These are phyloP conservation scores for Backusella liffmaniae DNA, from an alignment of 192 early-diverging fungal genomes.

Conservation along the genomic window DNA sequence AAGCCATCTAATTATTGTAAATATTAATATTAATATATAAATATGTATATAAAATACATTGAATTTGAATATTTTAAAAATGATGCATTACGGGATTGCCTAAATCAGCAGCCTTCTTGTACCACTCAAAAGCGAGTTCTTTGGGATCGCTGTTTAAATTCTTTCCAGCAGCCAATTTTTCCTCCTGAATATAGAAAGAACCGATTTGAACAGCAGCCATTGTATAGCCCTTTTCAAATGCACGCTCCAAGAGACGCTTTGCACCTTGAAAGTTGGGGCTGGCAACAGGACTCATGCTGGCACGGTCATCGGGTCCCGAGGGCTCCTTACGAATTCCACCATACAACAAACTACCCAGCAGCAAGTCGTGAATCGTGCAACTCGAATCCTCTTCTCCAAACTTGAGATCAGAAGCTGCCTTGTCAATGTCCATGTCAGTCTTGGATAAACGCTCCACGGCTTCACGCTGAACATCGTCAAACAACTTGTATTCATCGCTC, in stretches of 20 bases:
- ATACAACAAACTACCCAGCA: conserved; percentile 42
- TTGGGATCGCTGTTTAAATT: conserved; percentile 50
- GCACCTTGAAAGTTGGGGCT: conserved; percentile 46
- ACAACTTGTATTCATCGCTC: conserved; percentile 39
- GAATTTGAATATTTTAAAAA: not conserved
- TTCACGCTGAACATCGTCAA: conserved; percentile 48
- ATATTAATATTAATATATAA: not conserved
- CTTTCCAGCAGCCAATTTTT: conserved; percentile 42
- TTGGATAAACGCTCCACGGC: conserved; percentile 38
- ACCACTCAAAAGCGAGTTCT: conserved; percentile 43
- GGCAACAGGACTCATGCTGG: conserved; percentile 39
- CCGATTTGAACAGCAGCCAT: conserved; percentile 56
- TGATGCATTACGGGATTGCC: conserved; percentile 45
- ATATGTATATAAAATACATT: not conserved
- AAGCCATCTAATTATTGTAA: conserved; percentile 41
- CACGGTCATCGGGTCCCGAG: conserved; percentile 25
- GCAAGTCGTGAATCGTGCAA: conserved; percentile 43
- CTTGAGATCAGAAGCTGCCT: conserved; percentile 38
- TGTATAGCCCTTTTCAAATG: conserved; percentile 46
- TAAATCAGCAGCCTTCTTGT: conserved; percentile 41
- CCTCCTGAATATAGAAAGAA: conserved; percentile 48
- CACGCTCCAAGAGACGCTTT: conserved; percentile 45
- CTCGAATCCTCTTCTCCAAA: conserved; percentile 29
- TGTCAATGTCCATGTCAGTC: conserved; percentile 45
- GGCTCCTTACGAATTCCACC: conserved; percentile 43